phyloP scores from a whole-genome alignment of 441 rosid genomes.

The Adansonia madagascariensis region DNA sequence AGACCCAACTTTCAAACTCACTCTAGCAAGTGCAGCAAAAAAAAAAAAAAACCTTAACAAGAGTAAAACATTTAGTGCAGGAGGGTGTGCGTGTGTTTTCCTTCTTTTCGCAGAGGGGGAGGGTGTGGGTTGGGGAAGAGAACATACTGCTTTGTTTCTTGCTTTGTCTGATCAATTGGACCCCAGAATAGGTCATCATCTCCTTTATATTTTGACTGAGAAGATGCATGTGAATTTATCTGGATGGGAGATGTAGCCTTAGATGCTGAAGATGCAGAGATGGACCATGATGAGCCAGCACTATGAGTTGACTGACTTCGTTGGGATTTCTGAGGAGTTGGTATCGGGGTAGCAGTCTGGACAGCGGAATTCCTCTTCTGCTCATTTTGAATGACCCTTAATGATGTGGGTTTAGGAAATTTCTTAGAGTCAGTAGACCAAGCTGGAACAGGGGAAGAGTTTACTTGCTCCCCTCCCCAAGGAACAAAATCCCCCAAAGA shows the following conservation, averaged over 20 bases:
- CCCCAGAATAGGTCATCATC: conserved; percentile 58
- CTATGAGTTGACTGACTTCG: conserved; percentile 52
- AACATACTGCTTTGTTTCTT: conserved; percentile 77
- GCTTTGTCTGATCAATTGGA: conserved; percentile 78
- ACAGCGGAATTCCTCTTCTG: conserved; percentile 65
- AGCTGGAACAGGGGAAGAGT: conserved; percentile 66
- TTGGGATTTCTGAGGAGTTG: conserved; percentile 62
- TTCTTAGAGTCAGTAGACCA: conserved; percentile 87
- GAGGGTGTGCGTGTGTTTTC: background rate
- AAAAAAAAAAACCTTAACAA: background rate
- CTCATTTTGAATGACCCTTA: conserved; percentile 91
- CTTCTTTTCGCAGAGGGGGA: background rate
- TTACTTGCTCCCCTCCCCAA: conserved; percentile 51
- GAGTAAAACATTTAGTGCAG: background rate
- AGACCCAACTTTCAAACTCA: background rate
- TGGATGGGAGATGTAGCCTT: conserved; percentile 64
- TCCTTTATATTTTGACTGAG: conserved; percentile 65
- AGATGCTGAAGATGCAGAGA: conserved; percentile 62
- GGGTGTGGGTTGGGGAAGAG: background rate
- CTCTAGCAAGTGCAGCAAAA: background rate
- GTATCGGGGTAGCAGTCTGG: conserved; percentile 54
- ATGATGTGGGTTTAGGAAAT: conserved; percentile 65
- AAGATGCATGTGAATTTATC: conserved; percentile 59
- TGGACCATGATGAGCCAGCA: conserved; percentile 56
- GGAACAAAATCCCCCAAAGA: conserved; percentile 4